These are phyloP conservation scores for Diplocarpon mali DNA, from an alignment of 2,329 filamentous ascomycete genomes.

Conservation along the genomic window DNA sequence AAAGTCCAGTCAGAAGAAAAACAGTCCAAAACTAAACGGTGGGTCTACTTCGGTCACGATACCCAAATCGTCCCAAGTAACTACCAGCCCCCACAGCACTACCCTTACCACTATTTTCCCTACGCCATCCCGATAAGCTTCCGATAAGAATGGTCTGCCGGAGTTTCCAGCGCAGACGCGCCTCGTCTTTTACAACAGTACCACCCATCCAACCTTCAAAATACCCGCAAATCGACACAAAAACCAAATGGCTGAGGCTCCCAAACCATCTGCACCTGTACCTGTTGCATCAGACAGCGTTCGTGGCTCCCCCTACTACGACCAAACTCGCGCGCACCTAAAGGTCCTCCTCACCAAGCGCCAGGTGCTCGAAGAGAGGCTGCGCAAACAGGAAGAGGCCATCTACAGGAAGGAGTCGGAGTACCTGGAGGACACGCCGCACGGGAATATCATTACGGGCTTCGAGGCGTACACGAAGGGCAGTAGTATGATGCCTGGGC, in stretches of 20 bases:
- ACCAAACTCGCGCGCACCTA: conserved; percentile 57
- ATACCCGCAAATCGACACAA: too few species aligned
- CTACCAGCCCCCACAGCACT: background rate
- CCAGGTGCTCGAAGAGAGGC: conserved; percentile 31
- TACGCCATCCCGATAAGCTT: background rate
- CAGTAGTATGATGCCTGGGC: conserved; percentile 46
- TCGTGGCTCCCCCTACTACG: conserved; percentile 54
- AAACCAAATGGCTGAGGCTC: conserved; percentile 33
- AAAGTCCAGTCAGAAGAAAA: too few species aligned
- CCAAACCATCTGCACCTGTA: too few species aligned
- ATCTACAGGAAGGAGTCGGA: conserved; percentile 75
- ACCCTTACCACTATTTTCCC: background rate
- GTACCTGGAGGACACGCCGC: conserved; percentile 83
- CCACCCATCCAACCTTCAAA: background rate
- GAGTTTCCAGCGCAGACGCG: too few species aligned
- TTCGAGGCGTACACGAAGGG: conserved; percentile 99
- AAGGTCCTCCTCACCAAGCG: conserved; percentile 57
- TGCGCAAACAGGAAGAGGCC: conserved; percentile 51
- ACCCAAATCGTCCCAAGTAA: background rate
- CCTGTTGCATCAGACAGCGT: conserved; percentile 9
- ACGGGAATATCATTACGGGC: conserved; percentile 91
- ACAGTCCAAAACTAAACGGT: background rate
- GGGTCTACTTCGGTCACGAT: background rate
- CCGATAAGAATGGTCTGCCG: background rate
- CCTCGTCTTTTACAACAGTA: background rate